These are phyloP conservation scores for Fusarium odoratissimum DNA, from an alignment of 2,329 filamentous ascomycete species.

Conservation along the genomic window DNA sequence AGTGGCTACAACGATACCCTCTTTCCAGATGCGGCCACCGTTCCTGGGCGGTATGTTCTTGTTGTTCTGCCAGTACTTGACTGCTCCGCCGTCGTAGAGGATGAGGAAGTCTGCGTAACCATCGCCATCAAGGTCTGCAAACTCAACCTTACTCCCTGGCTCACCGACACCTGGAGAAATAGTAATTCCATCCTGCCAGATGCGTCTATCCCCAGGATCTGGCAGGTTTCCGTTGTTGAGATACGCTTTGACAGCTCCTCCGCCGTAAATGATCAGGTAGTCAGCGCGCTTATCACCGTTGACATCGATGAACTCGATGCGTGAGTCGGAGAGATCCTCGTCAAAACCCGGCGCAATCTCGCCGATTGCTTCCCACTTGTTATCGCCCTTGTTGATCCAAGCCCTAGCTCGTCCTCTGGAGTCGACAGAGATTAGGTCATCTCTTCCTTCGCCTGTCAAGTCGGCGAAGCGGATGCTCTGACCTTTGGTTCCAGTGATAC, in stretches of 20 bases:
- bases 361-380: slow-evolving; percentile 2
- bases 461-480: slow-evolving; percentile 11
- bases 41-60: slow-evolving; percentile 13
- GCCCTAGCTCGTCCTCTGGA: slow-evolving; percentile 13
- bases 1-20: slow-evolving; percentile 1
- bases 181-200: slow-evolving; percentile 1
- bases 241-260: slow-evolving; percentile 32
- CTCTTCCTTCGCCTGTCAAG: slow-evolving; percentile 5
- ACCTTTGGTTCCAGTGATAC: background rate
- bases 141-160: slow-evolving; percentile 16
- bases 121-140: slow-evolving; percentile 33
- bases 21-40: slow-evolving; percentile 23
- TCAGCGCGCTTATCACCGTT: slow-evolving; percentile 24
- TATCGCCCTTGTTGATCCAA: slow-evolving; percentile 15
- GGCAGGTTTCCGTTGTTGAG: slow-evolving; percentile 15
- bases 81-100: slow-evolving; percentile 15
- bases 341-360: slow-evolving; percentile 13
- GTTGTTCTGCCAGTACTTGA: slow-evolving; percentile 22
- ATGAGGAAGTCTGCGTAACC: slow-evolving; percentile 17
- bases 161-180: slow-evolving; percentile 19
- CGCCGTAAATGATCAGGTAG: slow-evolving; percentile 34
- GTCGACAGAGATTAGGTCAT: slow-evolving; percentile 13
- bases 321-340: background rate
- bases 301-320: slow-evolving; percentile 23
- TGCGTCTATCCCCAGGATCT: background rate